phyloP scores from a whole-genome alignment of 805 yeast genomes.

The Sporopachydermia lactativora region DNA sequence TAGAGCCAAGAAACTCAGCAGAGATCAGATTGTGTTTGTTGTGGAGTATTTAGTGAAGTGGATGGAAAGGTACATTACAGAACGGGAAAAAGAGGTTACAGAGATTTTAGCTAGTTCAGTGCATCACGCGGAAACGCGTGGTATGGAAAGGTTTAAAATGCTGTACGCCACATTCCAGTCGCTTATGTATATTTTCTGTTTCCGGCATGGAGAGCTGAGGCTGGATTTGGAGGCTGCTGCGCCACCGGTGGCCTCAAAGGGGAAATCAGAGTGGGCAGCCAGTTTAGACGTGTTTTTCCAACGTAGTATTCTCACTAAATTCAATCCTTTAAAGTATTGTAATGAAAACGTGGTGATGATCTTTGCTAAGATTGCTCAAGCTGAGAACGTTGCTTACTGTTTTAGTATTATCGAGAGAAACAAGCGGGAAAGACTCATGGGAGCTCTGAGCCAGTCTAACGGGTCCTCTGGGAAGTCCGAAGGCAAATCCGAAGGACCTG shows the following conservation, averaged over 20 bases:
- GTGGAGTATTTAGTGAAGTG: slow-evolving; percentile 73
- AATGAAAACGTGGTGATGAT: slow-evolving; percentile 87
- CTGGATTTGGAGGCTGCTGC: slow-evolving; percentile 11
- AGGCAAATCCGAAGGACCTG: slow-evolving; percentile 1
- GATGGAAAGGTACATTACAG: slow-evolving; percentile 68
- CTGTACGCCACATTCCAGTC: slow-evolving; percentile 90
- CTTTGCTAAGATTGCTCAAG: slow-evolving; percentile 86
- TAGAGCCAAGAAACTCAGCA: slow-evolving; percentile 60
- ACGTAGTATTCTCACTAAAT: slow-evolving; percentile 69
- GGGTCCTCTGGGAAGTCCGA: neutral
- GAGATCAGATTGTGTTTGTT: slow-evolving; percentile 65
- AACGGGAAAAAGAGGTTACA: slow-evolving; percentile 74
- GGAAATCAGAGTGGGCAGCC: slow-evolving; percentile 50
- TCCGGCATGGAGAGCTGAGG: slow-evolving; percentile 54
- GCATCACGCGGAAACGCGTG: slow-evolving; percentile 16
- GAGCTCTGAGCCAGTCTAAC: slow-evolving; percentile 10
- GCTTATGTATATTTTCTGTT: slow-evolving; percentile 80
- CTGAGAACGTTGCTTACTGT: slow-evolving; percentile 83
- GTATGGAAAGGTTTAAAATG: slow-evolving; percentile 85
- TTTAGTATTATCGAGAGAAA: slow-evolving; percentile 87
- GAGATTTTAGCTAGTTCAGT: neutral
- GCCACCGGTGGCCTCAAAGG: slow-evolving; percentile 16
- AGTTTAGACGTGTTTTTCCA: slow-evolving; percentile 78
- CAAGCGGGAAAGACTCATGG: slow-evolving; percentile 50
- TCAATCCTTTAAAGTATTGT: slow-evolving; percentile 88